Evolutionary conservation across 2,329 filamentous ascomycete species (phyloP).

Genomic region (Tolypocladium cylindrosporum): DNA sequence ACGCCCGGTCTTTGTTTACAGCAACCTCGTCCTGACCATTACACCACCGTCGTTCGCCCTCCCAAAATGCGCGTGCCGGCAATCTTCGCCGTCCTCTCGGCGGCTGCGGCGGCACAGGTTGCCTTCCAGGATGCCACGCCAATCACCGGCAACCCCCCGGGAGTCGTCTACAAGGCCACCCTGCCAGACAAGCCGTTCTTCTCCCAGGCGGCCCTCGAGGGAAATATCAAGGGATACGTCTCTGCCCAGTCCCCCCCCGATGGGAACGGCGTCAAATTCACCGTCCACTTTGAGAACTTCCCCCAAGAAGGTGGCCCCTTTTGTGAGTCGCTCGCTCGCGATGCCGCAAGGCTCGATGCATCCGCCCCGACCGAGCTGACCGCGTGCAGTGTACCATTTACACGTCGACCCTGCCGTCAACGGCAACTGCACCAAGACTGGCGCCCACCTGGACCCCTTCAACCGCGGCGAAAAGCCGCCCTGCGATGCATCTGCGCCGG

Average conservation of each 20-base stretch:
- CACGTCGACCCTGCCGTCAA: constrained; percentile 51
- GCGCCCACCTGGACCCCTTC: constrained; percentile 63
- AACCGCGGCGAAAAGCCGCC: constrained; percentile 49
- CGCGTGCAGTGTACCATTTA: constrained; percentile 55
- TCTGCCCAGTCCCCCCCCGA: constrained; percentile 32
- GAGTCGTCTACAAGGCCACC: constrained; percentile 42
- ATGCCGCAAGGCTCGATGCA: not conserved
- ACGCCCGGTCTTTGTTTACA: not conserved
- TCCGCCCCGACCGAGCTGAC: not conserved
- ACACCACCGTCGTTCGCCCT: not conserved
- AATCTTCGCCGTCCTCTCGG: constrained; percentile 15
- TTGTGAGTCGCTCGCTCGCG: constrained; percentile 31
- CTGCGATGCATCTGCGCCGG: constrained; percentile 47
- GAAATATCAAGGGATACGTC: constrained; percentile 33
- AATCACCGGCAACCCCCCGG: constrained; percentile 44
- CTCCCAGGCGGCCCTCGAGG: constrained; percentile 32
- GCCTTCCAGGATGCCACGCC: constrained; percentile 35
- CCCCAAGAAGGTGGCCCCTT: constrained; percentile 49
- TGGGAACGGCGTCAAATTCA: constrained; percentile 45
- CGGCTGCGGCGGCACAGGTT: constrained; percentile 15
- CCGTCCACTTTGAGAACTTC: constrained; percentile 47
- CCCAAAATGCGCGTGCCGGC: not conserved
- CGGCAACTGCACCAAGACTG: constrained; percentile 62
- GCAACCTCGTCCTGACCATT: not conserved
- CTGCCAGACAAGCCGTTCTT: constrained; percentile 46